These are phyloP conservation scores for Sugiyamaella neomexicana DNA, from an alignment of 1,139 yeast species.

Conservation along the genomic window DNA sequence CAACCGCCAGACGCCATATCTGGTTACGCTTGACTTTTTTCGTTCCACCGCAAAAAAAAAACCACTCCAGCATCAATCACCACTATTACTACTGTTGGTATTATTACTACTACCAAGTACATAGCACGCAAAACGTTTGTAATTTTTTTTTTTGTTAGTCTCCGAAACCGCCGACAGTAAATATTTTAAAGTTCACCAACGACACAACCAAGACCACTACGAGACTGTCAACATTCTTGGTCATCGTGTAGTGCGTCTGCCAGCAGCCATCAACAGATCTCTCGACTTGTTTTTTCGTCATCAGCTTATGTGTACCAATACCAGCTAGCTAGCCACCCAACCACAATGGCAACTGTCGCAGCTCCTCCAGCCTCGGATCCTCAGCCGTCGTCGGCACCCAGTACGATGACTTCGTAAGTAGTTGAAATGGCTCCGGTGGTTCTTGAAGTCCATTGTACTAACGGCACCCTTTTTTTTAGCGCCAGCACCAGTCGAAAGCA, in stretches of 20 bases:
- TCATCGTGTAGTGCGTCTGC: no score
- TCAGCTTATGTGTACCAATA: neutral
- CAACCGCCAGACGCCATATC: conserved; percentile 12
- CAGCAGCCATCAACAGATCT: neutral
- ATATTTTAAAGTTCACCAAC: neutral
- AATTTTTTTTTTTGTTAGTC: neutral
- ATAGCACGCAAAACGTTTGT: neutral
- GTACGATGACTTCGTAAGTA: conserved; percentile 12
- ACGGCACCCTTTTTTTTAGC: no score
- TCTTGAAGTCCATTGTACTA: no score
- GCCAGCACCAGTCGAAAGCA: conserved; percentile 8
- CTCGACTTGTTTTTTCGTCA: neutral
- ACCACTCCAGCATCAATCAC: neutral
- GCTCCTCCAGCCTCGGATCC: conserved; percentile 13
- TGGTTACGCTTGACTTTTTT: conserved; percentile 12
- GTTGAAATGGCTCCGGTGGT: neutral
- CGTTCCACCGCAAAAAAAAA: conserved; percentile 1
- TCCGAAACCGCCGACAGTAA: conserved; percentile 1
- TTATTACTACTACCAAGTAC: neutral
- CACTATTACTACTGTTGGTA: no score
- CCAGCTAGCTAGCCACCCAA: neutral
- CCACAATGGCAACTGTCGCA: conserved; percentile 15
- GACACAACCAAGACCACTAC: no score
- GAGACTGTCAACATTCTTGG: neutral
- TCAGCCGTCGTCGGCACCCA: conserved; percentile 5